Conservation (phyloP, 805 yeast genomes). For the Hanseniaspora clermontiae region DNA sequence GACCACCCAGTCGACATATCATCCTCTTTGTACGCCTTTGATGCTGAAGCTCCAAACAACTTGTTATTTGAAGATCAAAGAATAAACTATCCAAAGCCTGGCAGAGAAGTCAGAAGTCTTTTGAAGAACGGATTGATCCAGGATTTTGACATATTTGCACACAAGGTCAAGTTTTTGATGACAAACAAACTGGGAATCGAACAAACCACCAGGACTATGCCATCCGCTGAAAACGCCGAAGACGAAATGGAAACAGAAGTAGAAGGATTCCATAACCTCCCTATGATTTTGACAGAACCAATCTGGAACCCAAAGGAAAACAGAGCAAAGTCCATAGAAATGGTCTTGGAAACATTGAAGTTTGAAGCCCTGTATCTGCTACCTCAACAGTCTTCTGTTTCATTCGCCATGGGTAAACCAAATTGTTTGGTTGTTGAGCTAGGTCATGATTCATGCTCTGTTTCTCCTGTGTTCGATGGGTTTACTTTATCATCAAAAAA, state of each 20-base stretch:
- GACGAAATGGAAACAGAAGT: conserved; percentile 22
- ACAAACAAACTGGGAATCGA: conserved; percentile 39
- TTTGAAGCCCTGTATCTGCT: conserved; percentile 75
- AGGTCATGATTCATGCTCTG: conserved; percentile 67
- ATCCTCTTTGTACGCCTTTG: conserved; percentile 50
- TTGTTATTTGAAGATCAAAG: conserved; percentile 31
- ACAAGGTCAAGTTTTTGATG: conserved; percentile 56
- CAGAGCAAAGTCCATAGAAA: conserved; percentile 58
- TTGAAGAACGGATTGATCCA: conserved; percentile 43
- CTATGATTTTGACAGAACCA: conserved; percentile 74
- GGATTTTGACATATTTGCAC: conserved; percentile 81
- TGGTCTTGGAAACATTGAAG: conserved; percentile 51
- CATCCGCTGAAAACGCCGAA: conserved; percentile 14
- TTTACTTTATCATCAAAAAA: conserved; percentile 59
- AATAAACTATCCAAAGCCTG: conserved; percentile 34
- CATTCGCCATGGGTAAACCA: conserved; percentile 81
- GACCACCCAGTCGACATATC: conserved; percentile 67
- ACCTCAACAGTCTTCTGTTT: conserved; percentile 72
- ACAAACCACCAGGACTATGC: conserved; percentile 15
- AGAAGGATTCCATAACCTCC: conserved; percentile 38
- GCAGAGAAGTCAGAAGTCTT: conserved; percentile 41
- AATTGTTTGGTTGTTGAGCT: conserved; percentile 75
- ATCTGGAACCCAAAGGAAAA: conserved; percentile 65
- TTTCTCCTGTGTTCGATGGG: conserved; percentile 75
- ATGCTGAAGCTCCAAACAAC: conserved; percentile 20